Evolutionary conservation across 352 stramenopile genomes (phyloP).

Genomic region (Saprolegnia parasitica): DNA sequence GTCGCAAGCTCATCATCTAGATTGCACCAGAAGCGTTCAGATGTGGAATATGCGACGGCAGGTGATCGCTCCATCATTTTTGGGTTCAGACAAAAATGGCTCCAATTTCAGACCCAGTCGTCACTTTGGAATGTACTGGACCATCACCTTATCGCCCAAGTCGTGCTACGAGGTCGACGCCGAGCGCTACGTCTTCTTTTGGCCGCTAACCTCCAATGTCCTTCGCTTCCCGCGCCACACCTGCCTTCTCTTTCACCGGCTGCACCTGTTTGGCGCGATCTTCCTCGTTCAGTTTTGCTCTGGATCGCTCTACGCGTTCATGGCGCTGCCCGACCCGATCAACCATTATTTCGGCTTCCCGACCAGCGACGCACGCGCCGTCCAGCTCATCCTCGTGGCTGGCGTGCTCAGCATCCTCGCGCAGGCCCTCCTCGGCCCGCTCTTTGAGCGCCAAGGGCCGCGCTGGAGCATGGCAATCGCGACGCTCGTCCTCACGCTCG

Average conservation of each 20-base stretch:
- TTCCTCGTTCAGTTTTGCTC: constrained; percentile 26
- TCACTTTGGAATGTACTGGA: constrained; percentile 18
- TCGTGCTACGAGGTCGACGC: background rate
- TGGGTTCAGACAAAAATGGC: too few species aligned
- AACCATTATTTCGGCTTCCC: constrained; percentile 21
- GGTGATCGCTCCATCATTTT: too few species aligned
- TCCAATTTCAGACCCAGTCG: too few species aligned
- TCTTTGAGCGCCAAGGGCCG: constrained; percentile 25
- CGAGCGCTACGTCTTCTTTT: constrained; percentile 19
- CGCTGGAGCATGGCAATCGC: constrained; percentile 16
- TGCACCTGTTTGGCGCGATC: background rate
- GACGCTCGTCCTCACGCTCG: constrained; percentile 12
- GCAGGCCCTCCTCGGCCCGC: constrained; percentile 20
- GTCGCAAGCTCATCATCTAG: too few species aligned
- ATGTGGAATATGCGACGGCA: too few species aligned
- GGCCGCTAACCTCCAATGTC: background rate
- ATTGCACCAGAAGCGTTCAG: too few species aligned
- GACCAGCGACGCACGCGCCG: background rate
- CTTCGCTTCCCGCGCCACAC: background rate
- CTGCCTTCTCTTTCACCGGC: constrained; percentile 16
- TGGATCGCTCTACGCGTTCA: constrained; percentile 28
- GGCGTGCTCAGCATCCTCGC: constrained; percentile 19
- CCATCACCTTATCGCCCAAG: constrained; percentile 14
- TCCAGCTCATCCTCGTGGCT: constrained; percentile 9
- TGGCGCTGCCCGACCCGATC: constrained; percentile 9